Conservation (phyloP, 2,329 filamentous ascomycete species). For the Penicillium vulpinum region DNA sequence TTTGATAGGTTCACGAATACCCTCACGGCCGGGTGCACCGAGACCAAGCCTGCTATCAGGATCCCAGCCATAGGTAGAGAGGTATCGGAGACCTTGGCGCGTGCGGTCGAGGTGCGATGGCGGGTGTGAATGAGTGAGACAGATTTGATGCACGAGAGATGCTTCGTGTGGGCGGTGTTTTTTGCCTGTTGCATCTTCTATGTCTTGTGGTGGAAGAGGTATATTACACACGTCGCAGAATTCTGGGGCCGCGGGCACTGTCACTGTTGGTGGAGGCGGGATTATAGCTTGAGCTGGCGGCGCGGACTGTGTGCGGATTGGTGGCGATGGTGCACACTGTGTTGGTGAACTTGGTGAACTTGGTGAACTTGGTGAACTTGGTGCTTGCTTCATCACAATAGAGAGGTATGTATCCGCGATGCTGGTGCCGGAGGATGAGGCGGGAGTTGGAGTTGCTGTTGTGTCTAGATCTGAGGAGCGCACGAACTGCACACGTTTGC, state of each 20-base stretch:
- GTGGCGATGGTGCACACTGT: neutral
- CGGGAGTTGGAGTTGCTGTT: conserved; percentile 32
- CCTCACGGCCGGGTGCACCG: conserved; percentile 65
- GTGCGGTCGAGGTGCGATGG: conserved; percentile 60
- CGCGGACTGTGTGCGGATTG: conserved; percentile 15
- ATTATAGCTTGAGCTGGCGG: conserved; percentile 10
- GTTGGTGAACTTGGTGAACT: conserved; percentile 13
- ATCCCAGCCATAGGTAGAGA: conserved; percentile 61
- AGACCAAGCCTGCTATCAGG: conserved; percentile 66
- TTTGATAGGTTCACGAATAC: conserved; percentile 75
- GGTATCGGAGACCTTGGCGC: conserved; percentile 56
- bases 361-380: conserved; percentile 14
- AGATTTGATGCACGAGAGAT: conserved; percentile 58
- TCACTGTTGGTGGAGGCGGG: conserved; percentile 2
- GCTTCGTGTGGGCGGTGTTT: conserved; percentile 45
- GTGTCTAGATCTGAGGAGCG: conserved; percentile 46
- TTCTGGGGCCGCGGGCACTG: neutral
- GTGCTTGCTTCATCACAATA: conserved; percentile 41
- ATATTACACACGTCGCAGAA: conserved; percentile 62
- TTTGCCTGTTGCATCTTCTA: neutral
- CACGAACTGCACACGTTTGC: conserved; percentile 62
- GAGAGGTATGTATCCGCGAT: conserved; percentile 49
- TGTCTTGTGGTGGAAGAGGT: conserved; percentile 41
- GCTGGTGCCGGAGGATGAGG: conserved; percentile 27
- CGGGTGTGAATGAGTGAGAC: conserved; percentile 56